Evolutionary conservation across 129 eudicot species (phyloP).

Genomic region (Erigeron canadensis): DNA sequence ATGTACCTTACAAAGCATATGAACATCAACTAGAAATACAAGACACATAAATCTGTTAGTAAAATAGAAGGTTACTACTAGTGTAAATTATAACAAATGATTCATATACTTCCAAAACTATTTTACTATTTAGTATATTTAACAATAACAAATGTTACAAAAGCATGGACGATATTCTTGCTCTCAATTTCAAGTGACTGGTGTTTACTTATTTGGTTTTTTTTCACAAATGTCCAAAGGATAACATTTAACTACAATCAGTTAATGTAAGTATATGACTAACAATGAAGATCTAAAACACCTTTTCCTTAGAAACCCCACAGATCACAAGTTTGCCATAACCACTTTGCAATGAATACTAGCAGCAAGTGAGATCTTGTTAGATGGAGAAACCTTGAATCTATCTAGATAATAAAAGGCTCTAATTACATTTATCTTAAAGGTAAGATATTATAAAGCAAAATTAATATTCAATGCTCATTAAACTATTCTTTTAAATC

Average conservation of each 20-base stretch:
- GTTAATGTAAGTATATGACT: too few relatives aligned
- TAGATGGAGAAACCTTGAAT: neutral
- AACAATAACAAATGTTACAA: neutral
- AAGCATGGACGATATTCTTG: neutral
- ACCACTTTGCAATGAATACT: neutral
- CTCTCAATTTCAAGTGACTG: neutral
- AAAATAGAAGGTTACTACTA: neutral
- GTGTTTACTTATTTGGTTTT: neutral
- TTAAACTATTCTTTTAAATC: neutral
- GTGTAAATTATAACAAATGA: neutral
- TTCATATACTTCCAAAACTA: neutral
- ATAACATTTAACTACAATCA: too few relatives aligned
- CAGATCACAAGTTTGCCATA: neutral
- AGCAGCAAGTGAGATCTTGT: neutral
- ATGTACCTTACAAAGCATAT: neutral
- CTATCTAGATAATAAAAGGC: neutral
- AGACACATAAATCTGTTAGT: neutral
- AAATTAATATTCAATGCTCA: too few relatives aligned
- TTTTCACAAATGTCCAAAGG: neutral
- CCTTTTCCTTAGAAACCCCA: neutral
- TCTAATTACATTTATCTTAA: too few relatives aligned
- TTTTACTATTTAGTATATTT: neutral
- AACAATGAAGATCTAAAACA: neutral
- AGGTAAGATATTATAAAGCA: too few relatives aligned
- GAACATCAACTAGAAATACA: neutral